phyloP scores from a whole-genome alignment of 768 basidiomycete genomes.

The Scleroderma bovista region DNA sequence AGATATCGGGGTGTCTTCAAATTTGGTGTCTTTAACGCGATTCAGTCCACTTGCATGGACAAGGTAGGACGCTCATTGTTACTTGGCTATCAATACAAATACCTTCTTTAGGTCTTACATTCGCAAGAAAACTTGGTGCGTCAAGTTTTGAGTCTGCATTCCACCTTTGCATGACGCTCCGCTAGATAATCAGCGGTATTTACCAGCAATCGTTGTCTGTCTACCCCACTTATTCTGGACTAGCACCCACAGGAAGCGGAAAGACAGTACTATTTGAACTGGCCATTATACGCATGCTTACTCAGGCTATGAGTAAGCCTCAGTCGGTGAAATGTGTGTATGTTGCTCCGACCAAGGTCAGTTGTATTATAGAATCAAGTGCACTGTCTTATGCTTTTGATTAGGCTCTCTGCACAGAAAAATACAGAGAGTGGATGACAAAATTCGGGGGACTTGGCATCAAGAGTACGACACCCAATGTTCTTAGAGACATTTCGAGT shows the following conservation, averaged over 20 bases:
- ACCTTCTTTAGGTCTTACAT: conserved; percentile 44
- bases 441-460: conserved; percentile 77
- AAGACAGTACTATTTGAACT: conserved; percentile 96
- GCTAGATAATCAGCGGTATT: conserved; percentile 68
- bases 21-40: conserved; percentile 86
- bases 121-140: conserved; percentile 63
- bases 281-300: conserved; percentile 72
- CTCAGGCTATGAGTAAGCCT: conserved; percentile 30
- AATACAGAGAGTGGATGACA: conserved; percentile 72
- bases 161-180: conserved; percentile 2
- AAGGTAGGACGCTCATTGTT: conserved; percentile 40
- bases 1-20: conserved; percentile 77
- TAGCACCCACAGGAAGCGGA: conserved; percentile 94
- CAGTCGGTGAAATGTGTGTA: conserved; percentile 72
- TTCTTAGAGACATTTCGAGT: background rate
- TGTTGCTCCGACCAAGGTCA: conserved; percentile 87
- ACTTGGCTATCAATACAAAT: background rate
- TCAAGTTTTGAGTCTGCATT: conserved; percentile 1
- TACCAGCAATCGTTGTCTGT: conserved; percentile 4
- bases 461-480: conserved; percentile 48
- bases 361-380: background rate
- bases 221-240: conserved; percentile 1
- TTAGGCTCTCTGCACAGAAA: conserved; percentile 85
- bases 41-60: conserved; percentile 82
- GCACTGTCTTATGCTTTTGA: background rate